Base-by-base conservation (phyloP, 352 stramenopile genomes). In the Plasmopara viticola region DNA sequence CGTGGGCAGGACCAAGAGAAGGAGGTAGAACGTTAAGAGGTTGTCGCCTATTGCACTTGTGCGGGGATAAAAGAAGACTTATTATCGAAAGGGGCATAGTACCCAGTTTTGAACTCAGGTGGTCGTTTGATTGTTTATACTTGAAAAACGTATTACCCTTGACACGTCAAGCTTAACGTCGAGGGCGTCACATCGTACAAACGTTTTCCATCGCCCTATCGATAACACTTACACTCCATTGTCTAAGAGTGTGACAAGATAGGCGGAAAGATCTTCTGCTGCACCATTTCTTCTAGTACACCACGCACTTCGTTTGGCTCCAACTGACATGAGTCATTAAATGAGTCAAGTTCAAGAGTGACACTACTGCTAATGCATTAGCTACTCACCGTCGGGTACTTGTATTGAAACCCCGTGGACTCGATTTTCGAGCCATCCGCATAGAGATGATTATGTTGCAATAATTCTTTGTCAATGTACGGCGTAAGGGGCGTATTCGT, bases 401-500 rank as follows among this genome's bases (percentile, higher is more conserved):
- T 55, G 65, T 94, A 94, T 56, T 55, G 48, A 52, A 94, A 94
- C 28, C 84, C 81, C 7, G 72, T 90, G 33, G 63, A 56, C 49
- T 91, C 78, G 56, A 94, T 87, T 64, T 85, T 89, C 12, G 73
- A 76, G 49, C 84, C 81, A 47, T 90, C 65, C 8, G 68, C 66
- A 60, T 85, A 92, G 12, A 94, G 60, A 43, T 92, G 84, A 60
- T 92, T 91, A 60, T 90, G 81, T 55, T 85, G 72, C 46, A 94
- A 59, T 58, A 94, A 56, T 60, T 94, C 84, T 65, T 90, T 90
- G 66, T 94, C 84, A 48, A 94, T 91, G 74, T 92, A 94, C 25
- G 84, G 84, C 45, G 79, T 89, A 53, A 92, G 59, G 29, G 84
- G 84, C 48, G 84, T 91, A 70, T 91, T 92, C 56, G 64, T 79